Evolutionary conservation across 1,284 basidiomycete genomes (phyloP), one percentile per base, ranked within the genome.

Genomic region (Melampsora americana): DNA sequence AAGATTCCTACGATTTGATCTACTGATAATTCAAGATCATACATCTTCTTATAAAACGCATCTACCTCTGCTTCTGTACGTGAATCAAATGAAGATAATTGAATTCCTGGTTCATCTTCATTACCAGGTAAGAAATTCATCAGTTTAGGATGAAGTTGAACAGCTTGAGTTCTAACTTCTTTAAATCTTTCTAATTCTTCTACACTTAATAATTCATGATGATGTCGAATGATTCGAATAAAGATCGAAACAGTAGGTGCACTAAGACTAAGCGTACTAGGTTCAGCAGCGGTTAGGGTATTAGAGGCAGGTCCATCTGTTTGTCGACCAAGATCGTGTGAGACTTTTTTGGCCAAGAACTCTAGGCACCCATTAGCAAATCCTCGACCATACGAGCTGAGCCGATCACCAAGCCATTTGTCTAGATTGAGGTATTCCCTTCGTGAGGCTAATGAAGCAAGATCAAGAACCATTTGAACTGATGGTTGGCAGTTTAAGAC

Each of bases 1-100:
- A 99, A 88, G 83, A 95, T 89, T 26, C 87, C 84, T 78, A 98
- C 91, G 78, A 99, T 92, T 79, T 95, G 92, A 83, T 98, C 95
- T 81, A 99, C 93, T 78, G 92, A 89, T 77, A 94, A 91, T 77
- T 84, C 84, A 76, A 93, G 91, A 82, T 93, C 92, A 84, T 99
- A 99, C 95, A 99, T 98, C 83, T 93, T 90, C 83, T 94, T 93
- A 86, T 96, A 99, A 84, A 96, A 94, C 62, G 89, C 87, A 80
- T 99, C 95, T 76, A 95, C 93, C 84, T 98, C 94, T 18, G 88
- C 86, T 82, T 96, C 94, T 73, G 97, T 91, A 79, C 97, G 93
- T 70, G 90, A 84, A 23, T 90, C 86, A 84, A 98, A 99, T 73
- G 86, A 90, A 81, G 95, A 89, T 35, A 97, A 94, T 14, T 89